Evolutionary conservation across 192 early-diverging fungal species (phyloP).

Genomic region (Bifiguratus adelaidae): DNA sequence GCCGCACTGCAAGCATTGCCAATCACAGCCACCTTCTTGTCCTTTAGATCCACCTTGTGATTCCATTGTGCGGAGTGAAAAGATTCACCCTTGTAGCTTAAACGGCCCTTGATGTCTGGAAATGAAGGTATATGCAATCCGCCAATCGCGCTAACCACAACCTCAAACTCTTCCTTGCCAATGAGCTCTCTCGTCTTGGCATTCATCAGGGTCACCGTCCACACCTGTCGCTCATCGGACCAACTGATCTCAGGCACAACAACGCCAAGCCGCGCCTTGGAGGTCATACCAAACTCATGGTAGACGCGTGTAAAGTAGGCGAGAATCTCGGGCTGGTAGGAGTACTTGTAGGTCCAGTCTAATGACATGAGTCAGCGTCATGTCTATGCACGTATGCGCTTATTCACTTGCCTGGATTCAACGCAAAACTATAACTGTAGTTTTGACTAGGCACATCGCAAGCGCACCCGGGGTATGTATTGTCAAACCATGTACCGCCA

Average conservation of each 20-base stretch:
- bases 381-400: neutral
- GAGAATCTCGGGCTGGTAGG: slow-evolving; percentile 27
- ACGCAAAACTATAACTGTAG: slow-evolving; percentile 25
- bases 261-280: slow-evolving; percentile 29
- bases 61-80: slow-evolving; percentile 48
- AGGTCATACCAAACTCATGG: slow-evolving; percentile 22
- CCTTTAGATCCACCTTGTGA: slow-evolving; percentile 23
- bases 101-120: too few relatives aligned
- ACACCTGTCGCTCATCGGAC: too few relatives aligned
- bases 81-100: slow-evolving; percentile 32
- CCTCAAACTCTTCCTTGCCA: too few relatives aligned
- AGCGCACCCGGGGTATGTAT: slow-evolving; percentile 32
- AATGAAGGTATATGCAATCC: too few relatives aligned
- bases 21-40: slow-evolving; percentile 32
- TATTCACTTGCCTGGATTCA: slow-evolving; percentile 18
- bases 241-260: slow-evolving; percentile 21
- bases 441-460: slow-evolving; percentile 38
- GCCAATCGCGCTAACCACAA: too few relatives aligned
- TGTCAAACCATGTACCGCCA: slow-evolving; percentile 43
- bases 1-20: slow-evolving; percentile 34
- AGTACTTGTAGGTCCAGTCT: slow-evolving; percentile 29
- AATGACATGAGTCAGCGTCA: neutral
- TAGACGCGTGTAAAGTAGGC: slow-evolving; percentile 24
- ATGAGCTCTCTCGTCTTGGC: too few relatives aligned
- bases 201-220: too few relatives aligned